Evolutionary conservation across 148 eudicot species (phyloP), one percentile per base, ranked within the genome.

Genomic region (Camellia granthamiana): DNA sequence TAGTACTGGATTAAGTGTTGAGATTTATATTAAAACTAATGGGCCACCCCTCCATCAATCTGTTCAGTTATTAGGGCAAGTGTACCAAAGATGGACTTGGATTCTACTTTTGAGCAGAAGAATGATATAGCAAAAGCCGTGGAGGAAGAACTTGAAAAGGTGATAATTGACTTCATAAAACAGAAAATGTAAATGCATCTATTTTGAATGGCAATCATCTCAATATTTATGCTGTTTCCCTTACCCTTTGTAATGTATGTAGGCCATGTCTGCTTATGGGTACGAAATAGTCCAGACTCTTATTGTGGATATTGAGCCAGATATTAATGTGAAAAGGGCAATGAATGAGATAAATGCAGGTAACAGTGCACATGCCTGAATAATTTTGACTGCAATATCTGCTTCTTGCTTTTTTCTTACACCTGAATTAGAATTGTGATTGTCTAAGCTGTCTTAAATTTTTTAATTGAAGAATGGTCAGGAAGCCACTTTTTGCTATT

Each of bases 341-440:
- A 88, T 88, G 91, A 88, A 89, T 77, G 91, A 89, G 79, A 89
- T 89, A 5, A 88, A 89, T 83, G 89, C 91, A 81, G 91, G 91
- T 88, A 81, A 43, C 9, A 0, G 4, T 68, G 8, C 10, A 30
- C 6, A 51, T 52, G 73, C 18, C 49, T 14, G 80, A 54, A 67
- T 67, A n/a, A 12, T 41, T 78, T 55, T 78, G 21, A 54, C 19
- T 69, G 44, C 44, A 56, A 43, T 18, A 56, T 42, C 3, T 51
- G 2, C 47, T 38, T 18, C 21, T 23, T 75, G 9, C 67, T 59
- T 76, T 21, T 23, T 16, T 74, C 65, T 56, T 58, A 41, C 64
- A 16, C 77, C 23, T 4, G 64, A 44, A 19, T 7, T 51, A 72
- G 59, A 44, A 21, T 10, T 42, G 52, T 14, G 13, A 43, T 59